Evolutionary conservation across 2,329 filamentous ascomycete genomes (phyloP), one percentile per base, ranked within the genome.

Genomic region (Plectosphaerella cucumerina): DNA sequence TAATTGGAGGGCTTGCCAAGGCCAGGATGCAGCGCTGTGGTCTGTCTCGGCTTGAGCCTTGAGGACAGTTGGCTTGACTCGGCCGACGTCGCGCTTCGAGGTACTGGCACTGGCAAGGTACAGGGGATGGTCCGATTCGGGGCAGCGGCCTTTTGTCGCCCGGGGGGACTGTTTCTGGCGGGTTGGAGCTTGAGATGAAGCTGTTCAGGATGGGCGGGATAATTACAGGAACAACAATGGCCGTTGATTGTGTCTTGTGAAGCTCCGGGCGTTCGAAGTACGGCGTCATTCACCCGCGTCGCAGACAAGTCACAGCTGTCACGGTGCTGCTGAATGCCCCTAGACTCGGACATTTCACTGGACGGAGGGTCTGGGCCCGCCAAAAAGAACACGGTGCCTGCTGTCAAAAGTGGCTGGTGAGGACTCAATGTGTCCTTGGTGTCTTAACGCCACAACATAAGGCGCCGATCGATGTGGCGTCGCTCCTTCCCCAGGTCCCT

Each of bases 1-100:
- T 51, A 48, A 48, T 55, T 44, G 46, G 48, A 56, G 48, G 48
- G 26, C 45, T 34, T 48, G 53, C 53, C 54, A 51, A 55, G 53
- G 42, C 35, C 45, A 45, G 35, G 42, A 52, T 41, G 49, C 52
- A 54, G 53, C n/a, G n/a, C n/a, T n/a, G n/a, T 43, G 53, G 39
- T 48, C n/a, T 20, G 39, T 17, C 20, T 42, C 44, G 51, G 56
- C 50, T 48, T 56, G 56, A 63, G 51, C 55, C 50, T 48, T 56
- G 56, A 63, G 60, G 60, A 62, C 59, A 62, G 59, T 62, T 63
- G 62, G 61, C 59, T 31, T 31, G 26, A 42, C 39, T 42, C 39
- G 39, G 39, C 39, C n/a, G 17, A 8, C 10, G 39, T 9, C 17
- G 39, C 11, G 17, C 39, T n/a, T n/a, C n/a, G n/a, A n/a, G n/a